These are phyloP conservation scores for Beta corolliflora DNA, from an alignment of 179 eudicot species.

Conservation along the genomic window DNA sequence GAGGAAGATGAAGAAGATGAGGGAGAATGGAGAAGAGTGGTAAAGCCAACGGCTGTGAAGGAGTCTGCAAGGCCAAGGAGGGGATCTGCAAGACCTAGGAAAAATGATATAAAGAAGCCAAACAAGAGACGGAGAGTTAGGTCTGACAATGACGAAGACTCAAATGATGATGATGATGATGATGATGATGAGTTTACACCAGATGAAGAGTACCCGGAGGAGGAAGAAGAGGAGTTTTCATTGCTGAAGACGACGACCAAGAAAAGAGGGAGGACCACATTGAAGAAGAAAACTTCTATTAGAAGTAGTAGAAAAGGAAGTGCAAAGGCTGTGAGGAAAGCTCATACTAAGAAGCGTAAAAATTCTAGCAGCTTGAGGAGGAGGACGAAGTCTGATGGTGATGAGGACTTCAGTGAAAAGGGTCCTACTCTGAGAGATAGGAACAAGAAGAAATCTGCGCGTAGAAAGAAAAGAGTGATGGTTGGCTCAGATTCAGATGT, in stretches of 20 bases:
- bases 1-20: constrained; percentile 32
- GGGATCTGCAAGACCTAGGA: constrained; percentile 15
- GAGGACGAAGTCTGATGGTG: constrained; percentile 34
- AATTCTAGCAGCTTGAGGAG: constrained; percentile 34
- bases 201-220: constrained; percentile 65
- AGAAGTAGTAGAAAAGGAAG: constrained; percentile 38
- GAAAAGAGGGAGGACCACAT: constrained; percentile 37
- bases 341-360: constrained; percentile 36
- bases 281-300: constrained; percentile 35
- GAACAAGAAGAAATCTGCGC: constrained; percentile 37
- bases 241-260: constrained; percentile 25
- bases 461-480: constrained; percentile 45
- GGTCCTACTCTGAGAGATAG: constrained; percentile 32
- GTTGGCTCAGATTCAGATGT: constrained; percentile 68
- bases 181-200: constrained; percentile 71
- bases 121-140: constrained; percentile 19
- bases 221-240: constrained; percentile 39
- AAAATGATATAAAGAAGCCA: constrained; percentile 17
- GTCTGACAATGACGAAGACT: constrained; percentile 20
- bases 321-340: constrained; percentile 36
- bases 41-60: constrained; percentile 24
- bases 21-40: constrained; percentile 42
- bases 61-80: constrained; percentile 3
- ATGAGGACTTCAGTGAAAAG: constrained; percentile 31
- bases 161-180: constrained; percentile 42